A percentile compares a stretch with the other conserved stretches of the same genome.
Conservation (phyloP, 495 filamentous ascomycete species). For the Tuber aestivum region DNA sequence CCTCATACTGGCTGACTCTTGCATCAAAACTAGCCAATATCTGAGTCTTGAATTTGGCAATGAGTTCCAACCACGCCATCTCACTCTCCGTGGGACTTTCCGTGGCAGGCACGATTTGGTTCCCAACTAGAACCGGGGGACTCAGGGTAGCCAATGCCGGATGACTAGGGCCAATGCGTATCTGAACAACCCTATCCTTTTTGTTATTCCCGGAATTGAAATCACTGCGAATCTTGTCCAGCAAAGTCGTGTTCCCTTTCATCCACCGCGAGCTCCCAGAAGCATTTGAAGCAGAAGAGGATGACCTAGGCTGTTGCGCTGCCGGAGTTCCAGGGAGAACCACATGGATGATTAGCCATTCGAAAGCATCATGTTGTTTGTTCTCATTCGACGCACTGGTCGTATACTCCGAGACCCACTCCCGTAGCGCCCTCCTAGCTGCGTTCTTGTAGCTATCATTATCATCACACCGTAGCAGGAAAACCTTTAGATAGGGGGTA, state of each 20-base stretch:
- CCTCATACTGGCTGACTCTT: constrained; percentile 89
- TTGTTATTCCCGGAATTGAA: constrained; percentile 79
- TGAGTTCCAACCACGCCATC: constrained; percentile 71
- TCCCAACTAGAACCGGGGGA: constrained; percentile 39
- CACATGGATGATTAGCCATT: constrained; percentile 93
- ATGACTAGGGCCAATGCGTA: constrained; percentile 58
- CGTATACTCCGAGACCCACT: constrained; percentile 82
- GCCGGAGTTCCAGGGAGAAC: constrained; percentile 73
- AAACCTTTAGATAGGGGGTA: constrained; percentile 90
- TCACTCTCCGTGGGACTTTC: constrained; percentile 66
- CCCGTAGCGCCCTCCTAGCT: constrained; percentile 68
- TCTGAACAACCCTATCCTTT: constrained; percentile 76
- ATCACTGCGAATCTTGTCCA: constrained; percentile 85
- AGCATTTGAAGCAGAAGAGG: constrained; percentile 43
- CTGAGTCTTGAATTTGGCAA: constrained; percentile 76
- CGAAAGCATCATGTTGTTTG: constrained; percentile 89
- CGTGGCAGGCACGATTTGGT: constrained; percentile 42
- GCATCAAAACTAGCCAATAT: constrained; percentile 87
- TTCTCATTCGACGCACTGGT: constrained; percentile 45
- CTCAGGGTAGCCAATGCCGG: constrained; percentile 40
- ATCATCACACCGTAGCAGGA: constrained; percentile 84
- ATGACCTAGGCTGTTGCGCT: constrained; percentile 59
- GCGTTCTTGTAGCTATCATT: constrained; percentile 83
- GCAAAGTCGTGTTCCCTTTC: constrained; percentile 66
- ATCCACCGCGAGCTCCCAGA: constrained; percentile 63